Base-by-base conservation (phyloP, 164 flowering plant species). In the Euptelea pleiosperma region DNA sequence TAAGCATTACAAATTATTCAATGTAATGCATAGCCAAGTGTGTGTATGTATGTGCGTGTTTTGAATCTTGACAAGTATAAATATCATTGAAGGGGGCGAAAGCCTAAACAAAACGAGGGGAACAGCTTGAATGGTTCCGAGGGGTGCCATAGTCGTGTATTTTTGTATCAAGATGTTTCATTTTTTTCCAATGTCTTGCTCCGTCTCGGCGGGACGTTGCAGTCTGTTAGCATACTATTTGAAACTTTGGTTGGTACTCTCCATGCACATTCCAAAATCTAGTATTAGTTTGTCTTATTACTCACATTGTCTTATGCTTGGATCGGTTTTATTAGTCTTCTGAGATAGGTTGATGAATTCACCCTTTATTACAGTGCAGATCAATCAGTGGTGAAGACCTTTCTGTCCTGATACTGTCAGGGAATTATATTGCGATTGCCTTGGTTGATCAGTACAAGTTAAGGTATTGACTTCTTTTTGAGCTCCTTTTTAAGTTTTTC, bases 401-500 rank as follows among this genome's bases (percentile, higher is more conserved):
- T 53, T 81, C 88, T 40, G 46, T 66, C 46, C 62, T 85, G 65
- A 81, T 93, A 43, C 74, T 83, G 61, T 86, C 95, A 6, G 97
- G 95, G 51, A 81, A 77, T 46, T 86, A 77, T 68, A 68, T 93
- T 61, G 95, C 86, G 6, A 84, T 94, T 72, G 93, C 84, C n/a
- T 77, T 91, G 67, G 96, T 94, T 71, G 97, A 94, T 69, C 96
- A 90, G 56, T 71, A 77, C 69, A 85, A 80, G 61, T 64, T 88
- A 61, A 81, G 91, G 98, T 90, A 61, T 18, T 26, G 28, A 37
- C 16, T 28, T 22, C 7, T 40, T 10, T 66, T 28, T 54, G 25
- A 7, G 39, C 30, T n/a, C 6, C 44, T 42, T 15, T 40, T 2
- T 11, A 2, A 5, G 8, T 39, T 42, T 55, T 24, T 37, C 19